Evolutionary conservation across 1,284 basidiomycete genomes (phyloP).

Genomic region (Papiliotrema flavescens): DNA sequence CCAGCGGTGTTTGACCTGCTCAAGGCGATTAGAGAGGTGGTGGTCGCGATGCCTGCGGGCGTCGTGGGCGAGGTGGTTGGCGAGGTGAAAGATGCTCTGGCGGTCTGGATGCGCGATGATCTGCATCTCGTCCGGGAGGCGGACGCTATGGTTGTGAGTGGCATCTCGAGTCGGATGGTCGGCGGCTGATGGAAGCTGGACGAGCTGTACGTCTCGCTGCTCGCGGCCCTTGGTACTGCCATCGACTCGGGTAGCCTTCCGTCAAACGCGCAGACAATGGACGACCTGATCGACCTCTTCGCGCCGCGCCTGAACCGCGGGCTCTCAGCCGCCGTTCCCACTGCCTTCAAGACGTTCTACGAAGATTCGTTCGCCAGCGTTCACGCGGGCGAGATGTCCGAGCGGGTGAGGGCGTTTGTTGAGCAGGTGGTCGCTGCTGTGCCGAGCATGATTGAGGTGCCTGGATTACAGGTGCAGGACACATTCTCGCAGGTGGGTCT

Average conservation of each 20-base stretch:
- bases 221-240: conserved; percentile 20
- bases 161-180: not conserved
- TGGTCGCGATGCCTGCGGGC: conserved; percentile 13
- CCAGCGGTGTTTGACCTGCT: conserved; percentile 25
- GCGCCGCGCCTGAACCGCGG: conserved; percentile 35
- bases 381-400: conserved; percentile 22
- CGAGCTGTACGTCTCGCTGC: conserved; percentile 28
- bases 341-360: conserved; percentile 41
- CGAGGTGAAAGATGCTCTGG: conserved; percentile 13
- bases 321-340: conserved; percentile 15
- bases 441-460: conserved; percentile 34
- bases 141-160: conserved; percentile 10
- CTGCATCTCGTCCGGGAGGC: conserved; percentile 3
- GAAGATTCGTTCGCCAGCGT: conserved; percentile 22
- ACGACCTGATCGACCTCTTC: conserved; percentile 30
- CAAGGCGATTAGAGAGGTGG: conserved; percentile 8
- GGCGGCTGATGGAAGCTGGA: conserved; percentile 23
- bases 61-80: conserved; percentile 15
- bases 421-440: conserved; percentile 28
- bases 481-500: conserved; percentile 17
- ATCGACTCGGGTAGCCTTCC: conserved; percentile 21
- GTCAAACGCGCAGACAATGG: conserved; percentile 20
- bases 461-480: conserved; percentile 16
- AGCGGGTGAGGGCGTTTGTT: conserved; percentile 33
- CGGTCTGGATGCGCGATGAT: conserved; percentile 27